phyloP scores from a whole-genome alignment of 2,329 filamentous ascomycete species.

The Colletotrichum lentis region DNA sequence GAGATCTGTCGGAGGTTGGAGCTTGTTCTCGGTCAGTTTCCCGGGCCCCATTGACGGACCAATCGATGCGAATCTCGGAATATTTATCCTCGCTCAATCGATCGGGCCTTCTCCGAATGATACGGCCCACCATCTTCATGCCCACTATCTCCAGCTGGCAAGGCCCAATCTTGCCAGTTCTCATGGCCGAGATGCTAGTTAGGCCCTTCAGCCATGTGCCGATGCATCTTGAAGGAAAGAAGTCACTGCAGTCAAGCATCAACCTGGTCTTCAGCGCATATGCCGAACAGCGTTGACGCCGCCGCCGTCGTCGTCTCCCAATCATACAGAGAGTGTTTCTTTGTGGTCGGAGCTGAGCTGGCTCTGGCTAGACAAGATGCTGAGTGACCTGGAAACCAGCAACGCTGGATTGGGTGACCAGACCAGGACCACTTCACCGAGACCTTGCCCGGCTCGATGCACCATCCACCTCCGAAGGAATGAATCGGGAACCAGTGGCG shows the following conservation, averaged over 20 bases:
- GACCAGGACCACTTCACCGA: background rate
- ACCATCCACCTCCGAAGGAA: conserved; percentile 17
- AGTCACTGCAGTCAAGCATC: background rate
- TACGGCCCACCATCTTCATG: conserved; percentile 23
- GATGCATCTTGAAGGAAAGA: conserved; percentile 9
- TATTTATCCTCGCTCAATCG: conserved; percentile 33
- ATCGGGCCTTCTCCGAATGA: conserved; percentile 34
- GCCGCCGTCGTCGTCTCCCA: background rate
- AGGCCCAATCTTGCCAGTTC: conserved; percentile 1
- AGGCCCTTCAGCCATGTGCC: background rate
- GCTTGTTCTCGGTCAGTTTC: conserved; percentile 30
- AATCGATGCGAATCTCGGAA: conserved; percentile 27
- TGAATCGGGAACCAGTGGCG: conserved; percentile 20
- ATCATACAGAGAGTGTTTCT: background rate
- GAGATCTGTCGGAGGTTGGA: background rate
- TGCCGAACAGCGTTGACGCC: background rate
- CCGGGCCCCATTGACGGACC: conserved; percentile 14
- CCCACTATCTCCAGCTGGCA: conserved; percentile 7
- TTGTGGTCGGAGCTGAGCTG: background rate
- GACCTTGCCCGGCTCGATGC: background rate
- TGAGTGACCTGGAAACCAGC: background rate
- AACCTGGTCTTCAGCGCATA: background rate
- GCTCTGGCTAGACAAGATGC: background rate
- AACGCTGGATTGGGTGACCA: background rate
- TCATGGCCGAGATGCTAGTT: conserved; percentile 5